A percentile compares a stretch with the other conserved stretches of the same genome.
Evolutionary conservation across 2,329 filamentous ascomycete species (phyloP).

Genomic region (Chaetothyriales sp.): DNA sequence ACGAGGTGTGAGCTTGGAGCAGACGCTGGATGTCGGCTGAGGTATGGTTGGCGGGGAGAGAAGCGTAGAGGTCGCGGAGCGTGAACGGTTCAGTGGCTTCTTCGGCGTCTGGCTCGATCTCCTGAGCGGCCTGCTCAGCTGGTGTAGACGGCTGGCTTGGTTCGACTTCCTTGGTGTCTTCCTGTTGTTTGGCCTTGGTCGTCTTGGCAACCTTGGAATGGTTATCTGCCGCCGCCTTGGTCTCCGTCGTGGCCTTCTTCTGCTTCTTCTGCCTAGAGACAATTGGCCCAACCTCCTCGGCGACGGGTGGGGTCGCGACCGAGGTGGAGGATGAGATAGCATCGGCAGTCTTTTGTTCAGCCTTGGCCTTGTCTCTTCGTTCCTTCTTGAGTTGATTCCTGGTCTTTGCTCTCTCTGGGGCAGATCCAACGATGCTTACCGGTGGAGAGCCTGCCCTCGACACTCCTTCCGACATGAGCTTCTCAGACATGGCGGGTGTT

Average conservation of each 20-base stretch:
- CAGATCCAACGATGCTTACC: constrained; percentile 42
- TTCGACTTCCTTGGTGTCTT: constrained; percentile 1
- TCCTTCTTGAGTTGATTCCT: constrained; percentile 52
- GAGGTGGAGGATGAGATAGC: constrained; percentile 16
- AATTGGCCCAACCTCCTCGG: constrained; percentile 46
- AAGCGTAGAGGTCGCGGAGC: constrained; percentile 12
- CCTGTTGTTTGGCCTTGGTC: background rate
- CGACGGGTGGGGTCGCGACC: constrained; percentile 12
- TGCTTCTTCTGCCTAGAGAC: constrained; percentile 49
- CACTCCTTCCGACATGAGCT: constrained; percentile 43
- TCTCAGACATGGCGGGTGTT: constrained; percentile 47
- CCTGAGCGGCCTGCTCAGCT: background rate
- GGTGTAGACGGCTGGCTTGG: background rate
- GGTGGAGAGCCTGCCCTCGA: constrained; percentile 49
- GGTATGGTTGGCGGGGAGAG: background rate
- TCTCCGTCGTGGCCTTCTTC: constrained; percentile 22
- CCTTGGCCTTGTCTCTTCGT: constrained; percentile 36
- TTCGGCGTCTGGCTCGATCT: background rate
- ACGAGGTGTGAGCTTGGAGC: constrained; percentile 11
- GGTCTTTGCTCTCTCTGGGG: constrained; percentile 45
- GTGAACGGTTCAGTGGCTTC: constrained; percentile 7
- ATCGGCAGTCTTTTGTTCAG: constrained; percentile 30
- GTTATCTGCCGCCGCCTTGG: constrained; percentile 2
- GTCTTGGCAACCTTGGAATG: background rate
- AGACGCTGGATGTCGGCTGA: constrained; percentile 10